A percentile compares a stretch with the other conserved stretches of the same genome.
Conservation (phyloP, 78 protist species). For the Blattamonas nauphoetae region DNA sequence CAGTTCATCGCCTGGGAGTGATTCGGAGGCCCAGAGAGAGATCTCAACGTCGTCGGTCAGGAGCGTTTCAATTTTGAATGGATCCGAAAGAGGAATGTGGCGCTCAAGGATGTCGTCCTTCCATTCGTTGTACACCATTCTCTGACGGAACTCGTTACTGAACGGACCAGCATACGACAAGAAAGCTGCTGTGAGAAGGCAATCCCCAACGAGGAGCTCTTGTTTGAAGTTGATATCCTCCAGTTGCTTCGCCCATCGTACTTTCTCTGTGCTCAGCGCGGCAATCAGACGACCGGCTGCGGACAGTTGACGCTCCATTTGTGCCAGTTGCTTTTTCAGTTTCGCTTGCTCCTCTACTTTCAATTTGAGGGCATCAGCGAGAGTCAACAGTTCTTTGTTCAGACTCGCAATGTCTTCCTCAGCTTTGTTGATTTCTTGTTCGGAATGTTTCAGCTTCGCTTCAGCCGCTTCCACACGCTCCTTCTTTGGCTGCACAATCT, state of each 20-base stretch:
- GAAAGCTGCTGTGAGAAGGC: conserved; percentile 44
- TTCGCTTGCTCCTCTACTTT: conserved; percentile 33
- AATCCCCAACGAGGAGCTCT: conserved; percentile 47
- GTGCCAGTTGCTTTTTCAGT: conserved; percentile 33
- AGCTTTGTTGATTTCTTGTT: neutral
- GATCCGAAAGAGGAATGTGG: conserved; percentile 39
- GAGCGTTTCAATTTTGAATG: conserved; percentile 28
- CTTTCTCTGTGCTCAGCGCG: conserved; percentile 57
- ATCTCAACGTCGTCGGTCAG: conserved; percentile 64
- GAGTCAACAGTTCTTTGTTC: neutral
- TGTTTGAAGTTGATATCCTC: conserved; percentile 18
- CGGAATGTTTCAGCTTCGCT: neutral
- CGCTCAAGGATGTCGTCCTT: conserved; percentile 21
- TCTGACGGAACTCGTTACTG: conserved; percentile 45
- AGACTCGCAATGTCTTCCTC: conserved; percentile 8
- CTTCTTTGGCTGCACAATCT: conserved; percentile 37
- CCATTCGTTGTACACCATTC: conserved; percentile 29
- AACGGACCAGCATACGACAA: conserved; percentile 51
- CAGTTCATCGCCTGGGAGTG: conserved; percentile 30
- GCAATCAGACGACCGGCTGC: conserved; percentile 60
- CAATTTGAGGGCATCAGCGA: conserved; percentile 7
- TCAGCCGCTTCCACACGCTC: neutral
- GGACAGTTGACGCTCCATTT: conserved; percentile 46
- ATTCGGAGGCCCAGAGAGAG: conserved; percentile 26
- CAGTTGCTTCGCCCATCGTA: conserved; percentile 54